Evolutionary conservation across 2,329 filamentous ascomycete species (phyloP).

Genomic region (Alternaria brassicae): DNA sequence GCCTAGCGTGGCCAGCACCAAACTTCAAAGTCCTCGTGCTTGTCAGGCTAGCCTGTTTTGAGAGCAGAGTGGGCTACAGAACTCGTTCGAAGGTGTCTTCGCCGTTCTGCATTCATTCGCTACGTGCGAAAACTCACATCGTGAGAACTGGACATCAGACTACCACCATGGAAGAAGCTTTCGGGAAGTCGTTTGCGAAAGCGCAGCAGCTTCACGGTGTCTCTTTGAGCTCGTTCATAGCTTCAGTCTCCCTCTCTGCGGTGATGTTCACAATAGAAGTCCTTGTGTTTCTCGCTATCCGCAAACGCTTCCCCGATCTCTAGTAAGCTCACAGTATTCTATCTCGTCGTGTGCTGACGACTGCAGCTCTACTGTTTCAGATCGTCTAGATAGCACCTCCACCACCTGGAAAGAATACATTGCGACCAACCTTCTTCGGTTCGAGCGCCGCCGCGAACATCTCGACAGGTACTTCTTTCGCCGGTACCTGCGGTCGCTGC

Average conservation of each 20-base stretch:
- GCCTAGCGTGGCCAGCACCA: background rate
- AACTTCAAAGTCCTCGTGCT: background rate
- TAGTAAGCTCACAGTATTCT: constrained; percentile 9
- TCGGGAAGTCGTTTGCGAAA: constrained; percentile 15
- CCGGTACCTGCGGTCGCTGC: constrained; percentile 15
- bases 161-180: constrained; percentile 11
- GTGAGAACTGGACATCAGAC: background rate
- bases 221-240: constrained; percentile 14
- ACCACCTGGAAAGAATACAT: constrained; percentile 4
- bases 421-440: constrained; percentile 20
- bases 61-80: background rate
- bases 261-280: constrained; percentile 14
- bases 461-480: constrained; percentile 24
- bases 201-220: constrained; percentile 10
- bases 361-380: background rate
- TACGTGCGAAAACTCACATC: background rate
- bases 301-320: background rate
- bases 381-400: background rate
- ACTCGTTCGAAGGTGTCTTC: background rate
- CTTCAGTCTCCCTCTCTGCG: constrained; percentile 10
- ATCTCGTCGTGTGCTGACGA: background rate
- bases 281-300: background rate
- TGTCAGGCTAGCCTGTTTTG: no score
- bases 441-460: background rate
- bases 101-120: background rate